Base-by-base conservation (phyloP, 2,329 filamentous ascomycete species). In the Basipetospora chlamydospora region DNA sequence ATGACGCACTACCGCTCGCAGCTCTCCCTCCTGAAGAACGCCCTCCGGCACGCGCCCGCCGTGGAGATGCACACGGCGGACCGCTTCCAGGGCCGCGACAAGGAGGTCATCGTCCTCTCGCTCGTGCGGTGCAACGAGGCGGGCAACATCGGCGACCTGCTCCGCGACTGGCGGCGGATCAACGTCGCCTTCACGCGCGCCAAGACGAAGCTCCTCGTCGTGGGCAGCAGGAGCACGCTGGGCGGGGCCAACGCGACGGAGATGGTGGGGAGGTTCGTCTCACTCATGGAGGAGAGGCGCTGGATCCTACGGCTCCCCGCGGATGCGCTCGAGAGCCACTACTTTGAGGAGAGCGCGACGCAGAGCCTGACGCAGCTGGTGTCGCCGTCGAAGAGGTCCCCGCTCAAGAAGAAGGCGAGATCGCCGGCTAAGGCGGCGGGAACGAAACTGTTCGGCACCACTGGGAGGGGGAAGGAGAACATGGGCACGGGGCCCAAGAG, bases 1-100 rank as follows among this genome's bases (percentile, higher is more conserved):
- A 95, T 98, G 62, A 95, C 90, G 12, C 86, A 95, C 56, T 98
- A 98, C 57, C 82, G 90, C 40, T 87, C 82, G 5, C 90, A 98
- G 55, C 73, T 98, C 2, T 77, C 84, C 0, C 64, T 94, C 3
- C 67, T 98, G 1, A 82, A 83, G 44, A 74, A 87, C 42, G 67
- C 67, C 9, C 70, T 94, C 23, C 72, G 73, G 22, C 63, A 60
- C 28, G 39, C 64, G 0, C 6, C 6, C 22, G 22, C 22, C 2
- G 76, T 98, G 2, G 90, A 98, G 57, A 86, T 96, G 70, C 86
- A 98, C 57, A 96, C 90, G 0, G 87, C 90, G 3, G 90, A 98
- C 58, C 85, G 88, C 30, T 98, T 94, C 56, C 90, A 98, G 54
- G 90, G 90, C 6, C 74, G 90, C 8, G 90, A 98, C 58, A 98